Evolutionary conservation across 768 basidiomycete species (phyloP).

Genomic region (Collybia mongolica): DNA sequence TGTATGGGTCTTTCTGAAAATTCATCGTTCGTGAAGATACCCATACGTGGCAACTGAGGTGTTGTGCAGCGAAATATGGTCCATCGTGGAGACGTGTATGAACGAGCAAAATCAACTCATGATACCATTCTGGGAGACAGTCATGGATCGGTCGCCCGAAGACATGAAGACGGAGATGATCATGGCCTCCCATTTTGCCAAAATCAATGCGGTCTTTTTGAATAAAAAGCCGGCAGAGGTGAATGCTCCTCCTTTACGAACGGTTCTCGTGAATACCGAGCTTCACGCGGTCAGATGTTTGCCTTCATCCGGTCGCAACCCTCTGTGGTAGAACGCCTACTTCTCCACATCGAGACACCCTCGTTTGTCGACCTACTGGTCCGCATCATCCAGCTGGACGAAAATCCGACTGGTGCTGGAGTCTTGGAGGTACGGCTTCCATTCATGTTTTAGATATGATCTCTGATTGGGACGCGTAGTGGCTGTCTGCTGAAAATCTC

Average conservation of each 20-base stretch:
- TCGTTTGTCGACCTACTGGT: slow-evolving; percentile 91
- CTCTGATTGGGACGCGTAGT: slow-evolving; percentile 42
- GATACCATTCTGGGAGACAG: slow-evolving; percentile 88
- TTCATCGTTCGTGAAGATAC: slow-evolving; percentile 53
- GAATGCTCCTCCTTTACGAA: slow-evolving; percentile 32
- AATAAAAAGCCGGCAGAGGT: slow-evolving; percentile 90
- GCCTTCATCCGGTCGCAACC: slow-evolving; percentile 86
- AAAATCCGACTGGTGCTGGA: slow-evolving; percentile 74
- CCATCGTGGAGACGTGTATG: slow-evolving; percentile 88
- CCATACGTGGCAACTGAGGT: slow-evolving; percentile 94
- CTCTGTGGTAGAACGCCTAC: slow-evolving; percentile 74
- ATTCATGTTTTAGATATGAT: slow-evolving; percentile 13
- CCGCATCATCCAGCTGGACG: slow-evolving; percentile 87
- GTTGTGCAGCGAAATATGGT: slow-evolving; percentile 94
- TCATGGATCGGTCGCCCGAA: slow-evolving; percentile 75
- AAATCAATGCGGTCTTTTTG: slow-evolving; percentile 87
- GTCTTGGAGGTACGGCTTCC: slow-evolving; percentile 77
- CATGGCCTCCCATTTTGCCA: slow-evolving; percentile 92
- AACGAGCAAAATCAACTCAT: slow-evolving; percentile 69
- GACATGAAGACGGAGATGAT: slow-evolving; percentile 86
- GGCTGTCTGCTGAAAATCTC: slow-evolving; percentile 83
- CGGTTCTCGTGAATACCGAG: slow-evolving; percentile 21
- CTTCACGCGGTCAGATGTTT: slow-evolving; percentile 69
- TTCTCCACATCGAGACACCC: slow-evolving; percentile 85
- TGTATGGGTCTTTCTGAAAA: background rate